Evolutionary conservation across 2,329 filamentous ascomycete species (phyloP).

Genomic region (Phaeoacremonium minimum): DNA sequence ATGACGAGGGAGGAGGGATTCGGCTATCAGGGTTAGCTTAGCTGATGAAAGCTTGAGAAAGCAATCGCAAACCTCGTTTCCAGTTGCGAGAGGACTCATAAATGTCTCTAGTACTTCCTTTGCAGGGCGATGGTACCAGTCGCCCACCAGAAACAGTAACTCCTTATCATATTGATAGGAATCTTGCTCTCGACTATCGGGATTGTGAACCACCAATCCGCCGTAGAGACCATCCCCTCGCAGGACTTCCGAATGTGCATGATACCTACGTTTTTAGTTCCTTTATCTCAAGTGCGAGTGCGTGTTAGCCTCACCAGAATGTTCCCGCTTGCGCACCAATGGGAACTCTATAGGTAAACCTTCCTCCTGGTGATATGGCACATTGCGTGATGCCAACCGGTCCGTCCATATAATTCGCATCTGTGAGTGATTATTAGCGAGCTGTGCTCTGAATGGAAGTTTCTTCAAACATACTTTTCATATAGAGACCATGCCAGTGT

Average conservation of each 20-base stretch:
- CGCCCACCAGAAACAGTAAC: slow-evolving; percentile 38
- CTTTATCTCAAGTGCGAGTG: too few species aligned
- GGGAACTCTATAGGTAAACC: slow-evolving; percentile 6
- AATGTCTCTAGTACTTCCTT: slow-evolving; percentile 1
- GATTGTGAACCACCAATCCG: slow-evolving; percentile 38
- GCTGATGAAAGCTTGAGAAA: not conserved
- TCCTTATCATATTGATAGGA: slow-evolving; percentile 30
- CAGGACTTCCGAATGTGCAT: slow-evolving; percentile 36
- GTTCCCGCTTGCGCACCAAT: slow-evolving; percentile 20
- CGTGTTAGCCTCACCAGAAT: slow-evolving; percentile 31
- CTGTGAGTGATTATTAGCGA: not conserved
- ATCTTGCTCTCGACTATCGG: slow-evolving; percentile 10
- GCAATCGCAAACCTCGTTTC: slow-evolving; percentile 2
- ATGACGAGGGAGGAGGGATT: slow-evolving; percentile 42
- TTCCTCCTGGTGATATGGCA: slow-evolving; percentile 2
- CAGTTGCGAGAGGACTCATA: slow-evolving; percentile 1
- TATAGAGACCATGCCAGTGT: slow-evolving; percentile 43
- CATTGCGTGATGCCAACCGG: slow-evolving; percentile 6
- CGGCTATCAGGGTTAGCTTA: slow-evolving; percentile 25
- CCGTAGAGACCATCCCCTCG: slow-evolving; percentile 42
- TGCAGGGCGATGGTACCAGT: slow-evolving; percentile 26
- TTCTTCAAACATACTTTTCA: slow-evolving; percentile 28
- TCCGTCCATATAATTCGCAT: slow-evolving; percentile 18
- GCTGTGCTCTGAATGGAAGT: too few species aligned
- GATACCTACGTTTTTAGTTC: too few species aligned